phyloP scores from a whole-genome alignment of 345 rosid species.

The Hibiscus mutabilis region DNA sequence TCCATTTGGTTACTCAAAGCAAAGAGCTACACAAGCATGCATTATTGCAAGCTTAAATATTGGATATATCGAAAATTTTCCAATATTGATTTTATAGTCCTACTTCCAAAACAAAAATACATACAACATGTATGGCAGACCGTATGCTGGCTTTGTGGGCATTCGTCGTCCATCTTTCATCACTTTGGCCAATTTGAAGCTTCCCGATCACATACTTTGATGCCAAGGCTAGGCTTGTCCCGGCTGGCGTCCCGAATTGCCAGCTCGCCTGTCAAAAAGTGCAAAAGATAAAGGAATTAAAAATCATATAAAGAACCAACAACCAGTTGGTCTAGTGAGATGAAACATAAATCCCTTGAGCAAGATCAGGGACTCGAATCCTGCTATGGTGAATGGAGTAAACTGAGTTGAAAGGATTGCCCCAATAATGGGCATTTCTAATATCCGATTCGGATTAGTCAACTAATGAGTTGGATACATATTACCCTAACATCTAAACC shows the following conservation, averaged over 20 bases:
- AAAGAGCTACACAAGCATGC: background rate
- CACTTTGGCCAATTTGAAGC: background rate
- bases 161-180: background rate
- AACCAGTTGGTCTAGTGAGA: too few species aligned
- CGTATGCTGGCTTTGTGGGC: background rate
- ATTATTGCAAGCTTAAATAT: background rate
- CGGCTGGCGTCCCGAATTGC: conserved; percentile 48
- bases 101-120: conserved; percentile 22
- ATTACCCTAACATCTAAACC: too few species aligned
- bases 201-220: background rate
- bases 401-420: too few species aligned
- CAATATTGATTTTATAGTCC: conserved; percentile 8
- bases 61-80: conserved; percentile 14
- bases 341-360: too few species aligned
- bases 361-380: too few species aligned
- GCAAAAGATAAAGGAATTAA: background rate
- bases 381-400: too few species aligned
- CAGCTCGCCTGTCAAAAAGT: conserved; percentile 33
- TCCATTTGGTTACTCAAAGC: conserved; percentile 14
- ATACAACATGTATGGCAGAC: conserved; percentile 11
- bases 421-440: too few species aligned
- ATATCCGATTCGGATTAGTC: too few species aligned
- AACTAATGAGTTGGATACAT: too few species aligned
- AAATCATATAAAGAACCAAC: too few species aligned
- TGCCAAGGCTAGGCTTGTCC: conserved; percentile 41